These are phyloP conservation scores for Verbena officinalis DNA, from an alignment of 257 asterid genomes.

Conservation along the genomic window DNA sequence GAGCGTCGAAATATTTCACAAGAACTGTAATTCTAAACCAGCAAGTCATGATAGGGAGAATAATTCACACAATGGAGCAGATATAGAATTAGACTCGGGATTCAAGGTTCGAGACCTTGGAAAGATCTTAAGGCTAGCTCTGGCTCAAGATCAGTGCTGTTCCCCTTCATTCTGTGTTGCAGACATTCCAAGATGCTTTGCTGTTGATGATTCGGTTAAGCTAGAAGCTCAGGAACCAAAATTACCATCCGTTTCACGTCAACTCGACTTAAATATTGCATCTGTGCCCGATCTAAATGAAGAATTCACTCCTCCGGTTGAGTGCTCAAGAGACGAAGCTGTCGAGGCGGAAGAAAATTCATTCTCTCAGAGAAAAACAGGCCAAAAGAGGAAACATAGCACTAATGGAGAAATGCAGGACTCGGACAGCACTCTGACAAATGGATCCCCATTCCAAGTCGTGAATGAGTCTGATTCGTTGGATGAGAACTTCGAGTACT, in stretches of 20 bases:
- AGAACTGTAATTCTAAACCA: conserved; percentile 38
- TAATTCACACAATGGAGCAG: conserved; percentile 46
- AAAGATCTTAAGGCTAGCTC: conserved; percentile 71
- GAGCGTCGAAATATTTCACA: conserved; percentile 70
- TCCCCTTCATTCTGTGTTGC: conserved; percentile 55
- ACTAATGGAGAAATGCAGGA: conserved; percentile 66
- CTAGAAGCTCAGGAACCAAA: conserved; percentile 53
- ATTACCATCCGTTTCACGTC: conserved; percentile 63
- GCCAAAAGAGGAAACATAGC: conserved; percentile 54
- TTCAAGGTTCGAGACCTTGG: conserved; percentile 97
- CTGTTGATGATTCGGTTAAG: conserved; percentile 44
- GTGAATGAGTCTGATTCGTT: conserved; percentile 47
- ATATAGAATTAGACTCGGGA: conserved; percentile 79
- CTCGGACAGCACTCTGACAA: conserved; percentile 85
- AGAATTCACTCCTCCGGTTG: conserved; percentile 72
- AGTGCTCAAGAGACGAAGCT: conserved; percentile 71
- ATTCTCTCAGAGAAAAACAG: conserved; percentile 54
- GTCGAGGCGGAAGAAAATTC: conserved; percentile 66
- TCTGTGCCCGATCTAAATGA: conserved; percentile 93
- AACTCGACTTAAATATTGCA: conserved; percentile 83
- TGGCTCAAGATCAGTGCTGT: conserved; percentile 76
- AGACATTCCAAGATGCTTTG: conserved; percentile 48
- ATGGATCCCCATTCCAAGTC: conserved; percentile 70
- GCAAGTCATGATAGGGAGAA: conserved; percentile 47
- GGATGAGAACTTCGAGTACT: conserved; percentile 85